phyloP scores from a whole-genome alignment of 768 basidiomycete species.

The Naematelia aurantialba region DNA sequence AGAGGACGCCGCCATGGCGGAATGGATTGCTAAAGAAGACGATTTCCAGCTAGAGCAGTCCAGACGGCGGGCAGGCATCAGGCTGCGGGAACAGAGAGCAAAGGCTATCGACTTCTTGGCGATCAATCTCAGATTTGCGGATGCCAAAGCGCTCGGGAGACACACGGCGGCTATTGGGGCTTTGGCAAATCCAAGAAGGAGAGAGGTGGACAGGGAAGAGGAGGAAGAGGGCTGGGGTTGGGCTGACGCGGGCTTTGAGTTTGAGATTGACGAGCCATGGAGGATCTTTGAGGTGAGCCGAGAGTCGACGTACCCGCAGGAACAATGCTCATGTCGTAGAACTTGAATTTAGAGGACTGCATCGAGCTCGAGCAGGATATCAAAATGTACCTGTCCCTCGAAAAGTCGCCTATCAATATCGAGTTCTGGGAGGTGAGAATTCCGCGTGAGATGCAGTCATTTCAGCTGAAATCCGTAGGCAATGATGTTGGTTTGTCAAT shows the following conservation, averaged over 20 bases:
- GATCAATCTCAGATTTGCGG: conserved; percentile 89
- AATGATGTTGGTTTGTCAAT: conserved; percentile 95
- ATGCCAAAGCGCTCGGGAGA: conserved; percentile 47
- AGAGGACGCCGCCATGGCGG: conserved; percentile 95
- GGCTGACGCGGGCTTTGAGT: conserved; percentile 87
- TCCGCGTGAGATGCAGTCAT: conserved; percentile 4
- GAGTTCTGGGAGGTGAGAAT: conserved; percentile 90
- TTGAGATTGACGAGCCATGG: conserved; percentile 97
- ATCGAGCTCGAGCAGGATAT: conserved; percentile 94
- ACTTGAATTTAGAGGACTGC: conserved; percentile 77
- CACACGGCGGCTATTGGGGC: conserved; percentile 41
- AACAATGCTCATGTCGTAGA: conserved; percentile 52
- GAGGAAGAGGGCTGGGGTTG: conserved; percentile 62
- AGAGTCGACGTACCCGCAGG: neutral
- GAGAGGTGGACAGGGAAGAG: conserved; percentile 59
- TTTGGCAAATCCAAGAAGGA: conserved; percentile 33
- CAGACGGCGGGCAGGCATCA: conserved; percentile 79
- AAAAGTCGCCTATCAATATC: conserved; percentile 75
- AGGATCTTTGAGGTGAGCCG: conserved; percentile 84
- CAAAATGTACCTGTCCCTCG: conserved; percentile 80
- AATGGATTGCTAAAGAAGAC: conserved; percentile 95
- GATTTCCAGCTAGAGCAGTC: conserved; percentile 97
- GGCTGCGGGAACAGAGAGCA: conserved; percentile 91
- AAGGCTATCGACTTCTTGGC: conserved; percentile 98
- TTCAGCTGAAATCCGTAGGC: conserved; percentile 57